Evolutionary conservation across 2,329 filamentous ascomycete genomes (phyloP).

Genomic region (Clathrospora elynae): DNA sequence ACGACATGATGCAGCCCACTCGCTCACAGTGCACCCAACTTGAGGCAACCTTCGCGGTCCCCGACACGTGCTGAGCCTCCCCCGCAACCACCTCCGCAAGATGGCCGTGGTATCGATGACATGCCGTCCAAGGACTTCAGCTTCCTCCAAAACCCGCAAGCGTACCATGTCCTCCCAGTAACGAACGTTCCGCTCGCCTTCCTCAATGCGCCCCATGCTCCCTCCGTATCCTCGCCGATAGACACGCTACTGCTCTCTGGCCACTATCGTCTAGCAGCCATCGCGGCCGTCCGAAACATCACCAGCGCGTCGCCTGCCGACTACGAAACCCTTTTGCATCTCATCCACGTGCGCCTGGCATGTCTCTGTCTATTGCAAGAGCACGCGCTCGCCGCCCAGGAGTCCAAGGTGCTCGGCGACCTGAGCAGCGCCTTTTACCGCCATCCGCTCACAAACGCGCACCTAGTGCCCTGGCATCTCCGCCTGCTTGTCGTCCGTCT

Average conservation of each 20-base stretch:
- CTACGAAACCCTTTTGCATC: slow-evolving; percentile 69
- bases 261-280: slow-evolving; percentile 80
- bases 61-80: slow-evolving; percentile 26
- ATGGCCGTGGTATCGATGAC: slow-evolving; percentile 36
- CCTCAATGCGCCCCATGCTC: slow-evolving; percentile 68
- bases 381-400: slow-evolving; percentile 60
- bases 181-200: slow-evolving; percentile 68
- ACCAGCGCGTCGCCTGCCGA: slow-evolving; percentile 61
- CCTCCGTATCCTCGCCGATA: slow-evolving; percentile 65
- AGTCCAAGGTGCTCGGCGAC: slow-evolving; percentile 67
- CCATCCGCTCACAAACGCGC: slow-evolving; percentile 53
- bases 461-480: slow-evolving; percentile 83
- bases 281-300: slow-evolving; percentile 66
- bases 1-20: slow-evolving; percentile 31
- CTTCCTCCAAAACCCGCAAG: slow-evolving; percentile 23
- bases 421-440: slow-evolving; percentile 60
- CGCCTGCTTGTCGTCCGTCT: slow-evolving; percentile 81
- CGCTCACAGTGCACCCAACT: slow-evolving; percentile 18
- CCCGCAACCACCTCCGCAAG: slow-evolving; percentile 28
- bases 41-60: slow-evolving; percentile 27
- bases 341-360: slow-evolving; percentile 80
- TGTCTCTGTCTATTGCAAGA: slow-evolving; percentile 81
- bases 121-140: slow-evolving; percentile 72
- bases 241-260: slow-evolving; percentile 70
- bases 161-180: slow-evolving; percentile 73